Base-by-base conservation (phyloP, 2,329 filamentous ascomycete genomes). In the Fusarium sublunatum region DNA sequence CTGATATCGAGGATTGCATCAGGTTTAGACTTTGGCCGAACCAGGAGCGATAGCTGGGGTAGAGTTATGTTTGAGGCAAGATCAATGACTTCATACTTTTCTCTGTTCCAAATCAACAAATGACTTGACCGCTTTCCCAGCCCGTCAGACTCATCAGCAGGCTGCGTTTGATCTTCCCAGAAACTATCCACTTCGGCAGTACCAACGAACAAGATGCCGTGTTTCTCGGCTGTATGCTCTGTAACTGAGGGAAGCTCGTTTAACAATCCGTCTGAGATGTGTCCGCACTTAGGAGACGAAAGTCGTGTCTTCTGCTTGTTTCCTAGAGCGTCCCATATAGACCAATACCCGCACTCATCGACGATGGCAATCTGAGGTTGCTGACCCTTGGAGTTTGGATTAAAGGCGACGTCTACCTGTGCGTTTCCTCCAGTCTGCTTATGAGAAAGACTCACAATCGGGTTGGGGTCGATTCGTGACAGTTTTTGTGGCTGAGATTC, bases 271-370 rank as follows among this genome's bases (percentile, higher is more conserved):
- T 76, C 73, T 12, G 69, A 70, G 7, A 83, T 78, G 46, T 82
- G 79, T 2, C 84, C 84, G 48, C 77, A 77, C 46, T 74, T 73
- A 15, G 53, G 69, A 31, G 77, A 69, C 7, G 71, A 72, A 15
- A 76, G 70, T 76, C 29, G 76, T 65, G 8, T 68, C 74, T 71
- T 76, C 19, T 75, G 73, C 22, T 74, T 70, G 60, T 70, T 78
- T 50, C 76, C 78, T 11, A 68, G 64, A 24, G 90, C 76, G 58
- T 90, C 82, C 87, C 88, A 92, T 5, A 92, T 74, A 39, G 79
- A 87, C 91, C 90, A 93, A 54, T 78, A 79, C 2, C 89, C 90
- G 31, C 77, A 77, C 47, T 86, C 80, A 67, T 93, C 88, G 15
- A 93, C 79, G 25, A 92, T 78, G 13, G 82, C 88, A 48, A 93